Evolutionary conservation across 805 yeast genomes (phyloP), one percentile per base, ranked within the genome.

Genomic region (Yarrowia porcina): DNA sequence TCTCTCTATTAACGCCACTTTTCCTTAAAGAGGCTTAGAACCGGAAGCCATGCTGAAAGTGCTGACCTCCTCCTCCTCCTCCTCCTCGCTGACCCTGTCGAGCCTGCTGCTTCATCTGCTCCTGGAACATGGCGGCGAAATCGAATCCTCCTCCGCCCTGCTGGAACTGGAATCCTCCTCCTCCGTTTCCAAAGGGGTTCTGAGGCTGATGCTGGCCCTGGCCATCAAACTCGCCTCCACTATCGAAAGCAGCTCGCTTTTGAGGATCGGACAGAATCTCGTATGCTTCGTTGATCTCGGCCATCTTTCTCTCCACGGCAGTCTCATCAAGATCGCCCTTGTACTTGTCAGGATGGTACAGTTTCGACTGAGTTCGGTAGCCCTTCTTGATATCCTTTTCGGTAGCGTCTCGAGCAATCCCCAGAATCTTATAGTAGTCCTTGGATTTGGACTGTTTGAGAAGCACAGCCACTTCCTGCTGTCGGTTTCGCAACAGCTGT

Each of bases 271-370:
- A 82, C 36, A 93, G 78, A 1, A 87, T 86, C 71, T 91, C 97
- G 73, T 94, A 91, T 0, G 98, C 98, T 71, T 88, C 90, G 74
- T 93, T 94, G 66, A 93, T 89, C 63, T 87, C 92, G 52, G 96
- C 90, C 92, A 93, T 94, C 69, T 88, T 89, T 56, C 78, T 78
- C 73, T 90, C 96, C 36, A 88, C 87, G 64, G 87, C 82, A 32
- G 85, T 89, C 28, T 83, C 80, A 9, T 85, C 78, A 65, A 87
- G 72, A 38, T 86, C 89, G 35, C 84, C 86, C 69, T 84, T 85
- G 71, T 89, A 86, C 73, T 93, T 94, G 74, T 93, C 99, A 0
- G 99, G 99, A 71, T 93, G 99, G 73, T 82, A 90, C 70, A 85
- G 85, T 70, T 87, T 86, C 35, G 94, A 87, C 70, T 86, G 82